These are phyloP conservation scores for Psidium guajava DNA, from an alignment of 345 rosid species.

Conservation along the genomic window DNA sequence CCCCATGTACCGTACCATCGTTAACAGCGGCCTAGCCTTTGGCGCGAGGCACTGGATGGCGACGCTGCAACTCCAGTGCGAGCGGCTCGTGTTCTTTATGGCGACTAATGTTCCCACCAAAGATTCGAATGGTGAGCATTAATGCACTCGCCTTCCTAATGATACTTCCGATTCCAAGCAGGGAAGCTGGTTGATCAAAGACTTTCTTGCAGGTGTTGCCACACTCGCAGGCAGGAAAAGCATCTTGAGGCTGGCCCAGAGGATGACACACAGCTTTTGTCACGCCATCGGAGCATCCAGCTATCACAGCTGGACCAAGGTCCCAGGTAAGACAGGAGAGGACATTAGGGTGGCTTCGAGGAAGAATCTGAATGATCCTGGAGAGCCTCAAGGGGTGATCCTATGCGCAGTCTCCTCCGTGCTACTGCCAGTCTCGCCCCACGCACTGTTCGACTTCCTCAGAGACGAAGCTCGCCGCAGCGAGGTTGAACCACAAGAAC, in stretches of 20 bases:
- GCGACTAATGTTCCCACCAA: constrained; percentile 98
- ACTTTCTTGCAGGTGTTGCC: constrained; percentile 46
- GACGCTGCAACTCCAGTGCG: constrained; percentile 81
- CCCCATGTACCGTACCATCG: constrained; percentile 60
- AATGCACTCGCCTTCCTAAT: background rate
- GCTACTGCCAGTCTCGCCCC: constrained; percentile 73
- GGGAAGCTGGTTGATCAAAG: background rate
- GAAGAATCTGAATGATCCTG: constrained; percentile 88
- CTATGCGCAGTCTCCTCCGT: constrained; percentile 84
- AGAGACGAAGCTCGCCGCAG: constrained; percentile 71
- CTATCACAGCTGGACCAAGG: constrained; percentile 80
- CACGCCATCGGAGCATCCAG: constrained; percentile 93
- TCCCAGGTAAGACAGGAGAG: constrained; percentile 79
- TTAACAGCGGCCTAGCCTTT: constrained; percentile 79
- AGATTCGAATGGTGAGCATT: constrained; percentile 65
- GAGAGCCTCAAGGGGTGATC: constrained; percentile 85
- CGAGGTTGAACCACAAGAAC: constrained; percentile 37
- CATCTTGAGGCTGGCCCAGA: constrained; percentile 76
- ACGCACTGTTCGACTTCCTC: constrained; percentile 67
- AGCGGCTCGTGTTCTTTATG: constrained; percentile 92
- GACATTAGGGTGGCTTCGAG: constrained; percentile 83
- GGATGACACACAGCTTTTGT: constrained; percentile 82
- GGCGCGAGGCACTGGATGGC: constrained; percentile 94
- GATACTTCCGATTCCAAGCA: background rate
- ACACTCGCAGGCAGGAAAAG: constrained; percentile 96